Base-by-base conservation (phyloP, 2,329 filamentous ascomycete genomes). In the Penicillium sp. region DNA sequence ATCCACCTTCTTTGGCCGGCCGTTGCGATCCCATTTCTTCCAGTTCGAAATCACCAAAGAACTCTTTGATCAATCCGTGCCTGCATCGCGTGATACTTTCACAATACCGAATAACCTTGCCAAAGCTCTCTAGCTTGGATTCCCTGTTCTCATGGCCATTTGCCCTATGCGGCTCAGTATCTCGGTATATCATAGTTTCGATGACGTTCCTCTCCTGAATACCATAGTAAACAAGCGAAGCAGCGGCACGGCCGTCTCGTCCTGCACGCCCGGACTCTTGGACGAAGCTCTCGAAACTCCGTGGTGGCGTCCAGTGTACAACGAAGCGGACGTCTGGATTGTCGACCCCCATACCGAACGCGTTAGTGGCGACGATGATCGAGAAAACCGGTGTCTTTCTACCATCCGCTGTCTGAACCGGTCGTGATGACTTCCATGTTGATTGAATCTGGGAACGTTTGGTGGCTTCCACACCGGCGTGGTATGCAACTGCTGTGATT, bases 271-370 rank as follows among this genome's bases (percentile, higher is more conserved):
- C 92, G 2, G 89, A 91, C 77, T 97, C 92, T 71, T 97, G 92
- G 63, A 96, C 95, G 66, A 93, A 96, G 1, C 91, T 89, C 68
- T 97, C 92, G 66, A 97, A 95, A 3, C 87, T 93, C 65, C 95
- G 95, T 9, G 92, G 89, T 9, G 95, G 79, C 51, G 89, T 87
- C 90, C 92, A 97, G 70, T 97, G 92, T 1, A 93, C 84, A 1
- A 97, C 91, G 62, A 96, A 96, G 2, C 92, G 87, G 10, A 97
- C 92, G 60, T 95, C 87, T 44, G 93, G 84, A 69, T 96, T 96
- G 70, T 97, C 91, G 56, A 97, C 96, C 22, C 92, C 92, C 92
- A 97, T 97, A 2, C 92, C 92, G 63, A 97, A 97, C 0, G 92
- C 92, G 1, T 89, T 97, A 0, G 92, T 97, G 1, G 92, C 92